These are phyloP conservation scores for Sphaerostilbella broomeana DNA, from an alignment of 2,329 filamentous ascomycete genomes.

Conservation along the genomic window DNA sequence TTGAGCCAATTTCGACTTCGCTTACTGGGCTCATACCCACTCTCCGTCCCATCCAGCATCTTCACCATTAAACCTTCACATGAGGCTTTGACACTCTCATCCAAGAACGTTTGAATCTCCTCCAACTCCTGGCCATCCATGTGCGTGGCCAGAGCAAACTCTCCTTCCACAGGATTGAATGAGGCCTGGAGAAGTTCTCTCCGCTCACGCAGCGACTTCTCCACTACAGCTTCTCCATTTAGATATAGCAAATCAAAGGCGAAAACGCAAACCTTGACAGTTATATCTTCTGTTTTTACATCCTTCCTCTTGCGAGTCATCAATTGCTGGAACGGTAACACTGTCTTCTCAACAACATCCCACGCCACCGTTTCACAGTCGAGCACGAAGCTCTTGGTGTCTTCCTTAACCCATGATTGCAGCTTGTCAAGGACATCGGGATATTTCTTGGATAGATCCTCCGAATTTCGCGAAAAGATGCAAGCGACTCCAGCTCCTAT, in stretches of 20 bases:
- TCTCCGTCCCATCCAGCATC: conserved; percentile 91
- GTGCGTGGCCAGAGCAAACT: conserved; percentile 82
- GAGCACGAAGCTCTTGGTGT: conserved; percentile 92
- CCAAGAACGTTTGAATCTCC: conserved; percentile 85
- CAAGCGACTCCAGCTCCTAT: conserved; percentile 69
- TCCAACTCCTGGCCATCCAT: conserved; percentile 87
- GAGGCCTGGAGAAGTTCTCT: conserved; percentile 66
- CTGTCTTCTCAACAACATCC: conserved; percentile 92
- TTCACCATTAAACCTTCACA: conserved; percentile 99
- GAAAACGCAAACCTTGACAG: conserved; percentile 94
- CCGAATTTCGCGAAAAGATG: conserved; percentile 95
- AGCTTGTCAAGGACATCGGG: conserved; percentile 90
- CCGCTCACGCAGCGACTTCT: conserved; percentile 78
- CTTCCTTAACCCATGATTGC: conserved; percentile 79
- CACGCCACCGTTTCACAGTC: conserved; percentile 97
- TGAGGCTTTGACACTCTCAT: conserved; percentile 90
- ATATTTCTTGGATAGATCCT: conserved; percentile 96
- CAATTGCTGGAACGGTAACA: conserved; percentile 92
- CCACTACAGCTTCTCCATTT: conserved; percentile 84
- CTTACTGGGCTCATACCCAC: conserved; percentile 92
- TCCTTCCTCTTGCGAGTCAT: conserved; percentile 99
- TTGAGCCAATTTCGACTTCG: conserved; percentile 98
- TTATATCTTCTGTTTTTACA: conserved; percentile 90
- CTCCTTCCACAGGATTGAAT: conserved; percentile 74
- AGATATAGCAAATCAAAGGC: conserved; percentile 92